Conservation (phyloP, 768 basidiomycete species). For the Pulveroboletus sp. region DNA sequence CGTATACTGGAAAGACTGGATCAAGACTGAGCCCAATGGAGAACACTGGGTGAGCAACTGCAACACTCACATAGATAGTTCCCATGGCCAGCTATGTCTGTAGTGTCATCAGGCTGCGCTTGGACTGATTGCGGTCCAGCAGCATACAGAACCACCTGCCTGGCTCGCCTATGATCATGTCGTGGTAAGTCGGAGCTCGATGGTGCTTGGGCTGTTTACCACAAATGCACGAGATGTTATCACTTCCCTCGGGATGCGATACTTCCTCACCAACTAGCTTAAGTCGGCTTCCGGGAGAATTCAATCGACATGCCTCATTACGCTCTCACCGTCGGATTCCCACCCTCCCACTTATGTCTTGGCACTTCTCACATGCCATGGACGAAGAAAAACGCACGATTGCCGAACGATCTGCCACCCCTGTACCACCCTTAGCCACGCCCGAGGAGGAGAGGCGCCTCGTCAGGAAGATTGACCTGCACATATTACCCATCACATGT, state of each 20-base stretch:
- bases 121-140: no score
- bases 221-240: neutral
- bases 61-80: no score
- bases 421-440: conserved; percentile 18
- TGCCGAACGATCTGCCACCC: neutral
- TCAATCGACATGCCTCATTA: neutral
- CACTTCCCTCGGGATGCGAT: no score
- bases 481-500: conserved; percentile 52
- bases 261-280: no score
- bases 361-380: conserved; percentile 3
- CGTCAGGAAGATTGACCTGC: conserved; percentile 34
- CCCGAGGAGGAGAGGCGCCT: conserved; percentile 34
- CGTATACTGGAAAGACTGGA: neutral
- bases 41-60: no score
- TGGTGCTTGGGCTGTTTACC: neutral
- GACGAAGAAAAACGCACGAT: conserved; percentile 17
- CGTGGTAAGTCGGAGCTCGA: neutral
- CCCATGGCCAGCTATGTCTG: no score
- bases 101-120: no score
- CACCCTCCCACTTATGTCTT: neutral
- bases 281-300: neutral
- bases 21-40: no score
- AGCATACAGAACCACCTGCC: no score
- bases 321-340: neutral
- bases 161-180: no score